phyloP scores from a whole-genome alignment of 1,284 basidiomycete species.

The Gomphus bonarii region DNA sequence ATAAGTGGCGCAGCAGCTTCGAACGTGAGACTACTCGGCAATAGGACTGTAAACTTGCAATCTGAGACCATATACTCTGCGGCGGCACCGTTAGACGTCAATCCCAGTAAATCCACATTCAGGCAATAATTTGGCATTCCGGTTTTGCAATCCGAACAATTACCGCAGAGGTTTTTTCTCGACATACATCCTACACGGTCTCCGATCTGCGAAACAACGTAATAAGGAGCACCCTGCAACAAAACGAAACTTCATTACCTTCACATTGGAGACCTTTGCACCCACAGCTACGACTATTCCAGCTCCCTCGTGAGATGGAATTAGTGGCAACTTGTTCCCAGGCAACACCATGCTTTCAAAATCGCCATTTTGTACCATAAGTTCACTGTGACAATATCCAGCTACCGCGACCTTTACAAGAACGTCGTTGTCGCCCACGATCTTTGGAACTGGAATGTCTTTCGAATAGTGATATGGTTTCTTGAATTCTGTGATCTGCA shows the following conservation, averaged over 20 bases:
- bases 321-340: neutral
- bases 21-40: slow-evolving; percentile 23
- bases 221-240: no score
- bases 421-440: slow-evolving; percentile 4
- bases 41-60: slow-evolving; percentile 17
- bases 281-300: slow-evolving; percentile 6
- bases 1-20: slow-evolving; percentile 24
- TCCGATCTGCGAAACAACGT: neutral
- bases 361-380: slow-evolving; percentile 9
- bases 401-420: slow-evolving; percentile 7
- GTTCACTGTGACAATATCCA: slow-evolving; percentile 8
- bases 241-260: neutral
- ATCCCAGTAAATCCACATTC: slow-evolving; percentile 1
- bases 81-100: slow-evolving; percentile 20
- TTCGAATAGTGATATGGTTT: neutral
- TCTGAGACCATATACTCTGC: slow-evolving; percentile 24
- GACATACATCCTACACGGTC: slow-evolving; percentile 3
- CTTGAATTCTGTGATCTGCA: slow-evolving; percentile 6
- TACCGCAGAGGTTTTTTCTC: slow-evolving; percentile 2
- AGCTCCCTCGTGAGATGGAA: slow-evolving; percentile 8
- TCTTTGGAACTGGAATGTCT: slow-evolving; percentile 5
- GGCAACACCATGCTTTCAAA: neutral
- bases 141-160: slow-evolving; percentile 2
- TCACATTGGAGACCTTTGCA: slow-evolving; percentile 5
- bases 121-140: neutral